Conservation (phyloP, 768 basidiomycete genomes). For the Tulasnella sp. region DNA sequence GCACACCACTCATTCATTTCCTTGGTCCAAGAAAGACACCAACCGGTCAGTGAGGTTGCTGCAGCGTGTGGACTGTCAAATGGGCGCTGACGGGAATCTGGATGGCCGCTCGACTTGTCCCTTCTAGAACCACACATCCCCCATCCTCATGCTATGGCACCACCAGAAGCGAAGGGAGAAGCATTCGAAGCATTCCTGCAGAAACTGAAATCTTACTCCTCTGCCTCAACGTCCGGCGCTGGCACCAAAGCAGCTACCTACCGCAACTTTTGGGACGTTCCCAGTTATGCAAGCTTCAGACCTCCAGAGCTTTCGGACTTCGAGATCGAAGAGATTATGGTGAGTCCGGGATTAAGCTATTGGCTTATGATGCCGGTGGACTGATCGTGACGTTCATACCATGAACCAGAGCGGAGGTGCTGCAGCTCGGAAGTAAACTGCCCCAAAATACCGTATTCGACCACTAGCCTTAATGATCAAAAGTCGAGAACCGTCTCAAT, state of each 20-base stretch:
- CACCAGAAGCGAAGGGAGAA: constrained; percentile 50
- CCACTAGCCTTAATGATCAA: neutral
- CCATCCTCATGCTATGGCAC: constrained; percentile 64
- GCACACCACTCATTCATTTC: constrained; percentile 51
- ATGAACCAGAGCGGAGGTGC: constrained; percentile 64
- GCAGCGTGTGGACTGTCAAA: neutral
- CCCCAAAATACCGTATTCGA: neutral
- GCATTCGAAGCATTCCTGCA: constrained; percentile 48
- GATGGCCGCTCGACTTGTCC: neutral
- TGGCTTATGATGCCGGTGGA: neutral
- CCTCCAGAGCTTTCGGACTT: constrained; percentile 49
- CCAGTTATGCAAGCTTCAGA: constrained; percentile 54
- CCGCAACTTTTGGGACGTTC: constrained; percentile 56
- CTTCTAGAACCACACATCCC: constrained; percentile 41
- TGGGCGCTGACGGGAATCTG: neutral
- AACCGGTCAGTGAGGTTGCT: constrained; percentile 48
- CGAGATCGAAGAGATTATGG: constrained; percentile 67
- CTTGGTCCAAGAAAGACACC: constrained; percentile 49
- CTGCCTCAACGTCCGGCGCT: constrained; percentile 32
- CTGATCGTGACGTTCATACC: constrained; percentile 19
- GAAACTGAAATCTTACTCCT: constrained; percentile 36
- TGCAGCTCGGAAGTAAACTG: constrained; percentile 37
- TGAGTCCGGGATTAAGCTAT: constrained; percentile 39
- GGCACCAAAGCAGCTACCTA: constrained; percentile 26
- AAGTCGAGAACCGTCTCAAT: constrained; percentile 35